Evolutionary conservation across 306 rosid genomes (phyloP).

Genomic region (Argentina anserina): DNA sequence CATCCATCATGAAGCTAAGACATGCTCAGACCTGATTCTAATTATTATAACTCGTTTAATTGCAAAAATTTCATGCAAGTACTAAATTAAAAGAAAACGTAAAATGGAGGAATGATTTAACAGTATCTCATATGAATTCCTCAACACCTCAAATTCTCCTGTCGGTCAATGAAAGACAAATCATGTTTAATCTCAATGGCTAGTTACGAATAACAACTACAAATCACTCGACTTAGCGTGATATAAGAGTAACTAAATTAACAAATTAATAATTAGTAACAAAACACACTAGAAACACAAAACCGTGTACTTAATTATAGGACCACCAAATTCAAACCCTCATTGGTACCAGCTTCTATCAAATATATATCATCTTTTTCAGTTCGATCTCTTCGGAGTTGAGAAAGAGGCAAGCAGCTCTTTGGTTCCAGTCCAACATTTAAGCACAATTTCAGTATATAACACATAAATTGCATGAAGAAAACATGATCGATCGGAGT

Average conservation of each 20-base stretch:
- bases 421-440: slow-evolving; percentile 29
- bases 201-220: not conserved
- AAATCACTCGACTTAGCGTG: not conserved
- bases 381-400: slow-evolving; percentile 16
- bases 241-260: not conserved
- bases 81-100: not conserved
- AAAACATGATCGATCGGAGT: slow-evolving; percentile 30
- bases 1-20: not conserved
- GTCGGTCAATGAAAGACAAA: not conserved
- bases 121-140: not conserved
- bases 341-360: not conserved
- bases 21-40: not conserved
- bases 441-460: slow-evolving; percentile 39
- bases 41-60: not conserved
- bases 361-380: not conserved
- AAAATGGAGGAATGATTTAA: not conserved
- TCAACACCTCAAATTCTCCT: not conserved
- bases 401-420: slow-evolving; percentile 27
- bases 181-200: not conserved
- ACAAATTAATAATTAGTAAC: not conserved
- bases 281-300: not conserved
- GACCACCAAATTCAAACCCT: not conserved
- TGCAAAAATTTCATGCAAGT: not conserved
- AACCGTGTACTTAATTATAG: not conserved
- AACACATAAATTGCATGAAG: not conserved